Percentiles rank a stretch among this genome's conserved stretches.
phyloP scores from a whole-genome alignment of 2,329 filamentous ascomycete species.

The Neofusicoccum laricinum region DNA sequence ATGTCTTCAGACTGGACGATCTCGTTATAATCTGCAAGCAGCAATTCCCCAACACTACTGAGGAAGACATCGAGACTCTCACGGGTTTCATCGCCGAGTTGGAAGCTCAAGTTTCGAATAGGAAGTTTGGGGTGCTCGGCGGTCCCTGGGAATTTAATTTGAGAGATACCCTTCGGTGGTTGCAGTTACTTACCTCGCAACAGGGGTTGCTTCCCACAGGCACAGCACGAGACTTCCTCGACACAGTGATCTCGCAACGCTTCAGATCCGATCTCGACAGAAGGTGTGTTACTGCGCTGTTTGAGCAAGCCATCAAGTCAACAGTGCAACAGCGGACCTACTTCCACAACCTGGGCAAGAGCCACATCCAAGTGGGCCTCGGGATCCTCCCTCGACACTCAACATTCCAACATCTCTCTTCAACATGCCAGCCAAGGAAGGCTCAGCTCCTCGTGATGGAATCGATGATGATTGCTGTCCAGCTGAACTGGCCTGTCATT shows the following conservation, averaged over 20 bases:
- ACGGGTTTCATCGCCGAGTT: constrained; percentile 80
- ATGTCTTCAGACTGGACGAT: constrained; percentile 80
- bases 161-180: constrained; percentile 84
- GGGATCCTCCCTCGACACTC: constrained; percentile 65
- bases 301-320: constrained; percentile 39
- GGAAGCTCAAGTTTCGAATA: constrained; percentile 65
- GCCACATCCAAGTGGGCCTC: constrained; percentile 74
- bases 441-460: constrained; percentile 71
- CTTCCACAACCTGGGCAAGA: constrained; percentile 66
- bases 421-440: constrained; percentile 25
- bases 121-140: constrained; percentile 54
- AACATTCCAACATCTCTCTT: constrained; percentile 13
- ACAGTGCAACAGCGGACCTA: constrained; percentile 48
- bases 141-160: constrained; percentile 97
- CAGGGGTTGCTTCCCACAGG: constrained; percentile 61
- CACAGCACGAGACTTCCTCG: constrained; percentile 68
- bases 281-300: constrained; percentile 62
- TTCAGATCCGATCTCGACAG: constrained; percentile 75
- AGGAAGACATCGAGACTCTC: constrained; percentile 60
- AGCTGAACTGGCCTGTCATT: constrained; percentile 84
- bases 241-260: constrained; percentile 80
- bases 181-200: constrained; percentile 65
- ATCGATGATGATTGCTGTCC: constrained; percentile 80
- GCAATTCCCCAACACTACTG: constrained; percentile 65
- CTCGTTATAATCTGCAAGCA: constrained; percentile 76